A percentile compares a stretch with the other conserved stretches of the same genome.
phyloP scores from a whole-genome alignment of 257 asterid genomes.

The Linaria vulgaris region DNA sequence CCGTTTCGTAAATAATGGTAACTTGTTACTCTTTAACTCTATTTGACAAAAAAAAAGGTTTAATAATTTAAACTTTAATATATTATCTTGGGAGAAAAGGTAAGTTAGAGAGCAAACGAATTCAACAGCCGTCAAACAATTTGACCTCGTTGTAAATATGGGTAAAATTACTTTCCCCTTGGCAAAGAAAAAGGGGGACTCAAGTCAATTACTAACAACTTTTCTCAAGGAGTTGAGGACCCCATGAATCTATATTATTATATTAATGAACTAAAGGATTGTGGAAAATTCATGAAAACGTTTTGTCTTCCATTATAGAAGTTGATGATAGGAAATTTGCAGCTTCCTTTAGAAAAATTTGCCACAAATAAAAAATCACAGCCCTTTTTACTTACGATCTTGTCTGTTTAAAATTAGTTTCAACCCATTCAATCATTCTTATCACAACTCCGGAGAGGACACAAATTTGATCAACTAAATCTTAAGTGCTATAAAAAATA shows the following conservation, averaged over 20 bases:
- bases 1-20: too few relatives aligned
- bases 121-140: not conserved
- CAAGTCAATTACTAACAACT: slow-evolving; percentile 34
- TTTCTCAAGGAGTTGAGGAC: slow-evolving; percentile 4
- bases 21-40: too few relatives aligned
- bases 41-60: too few relatives aligned
- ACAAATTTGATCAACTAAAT: slow-evolving; percentile 31
- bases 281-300: slow-evolving; percentile 11
- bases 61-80: too few relatives aligned
- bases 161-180: not conserved
- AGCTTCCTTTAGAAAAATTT: slow-evolving; percentile 24
- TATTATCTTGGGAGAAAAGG: too few relatives aligned
- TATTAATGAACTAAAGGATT: not conserved
- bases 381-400: slow-evolving; percentile 24
- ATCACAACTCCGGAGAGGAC: slow-evolving; percentile 32
- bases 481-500: not conserved
- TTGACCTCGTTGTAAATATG: not conserved
- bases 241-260: not conserved
- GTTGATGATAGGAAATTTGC: slow-evolving; percentile 7
- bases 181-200: slow-evolving; percentile 2
- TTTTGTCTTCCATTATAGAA: slow-evolving; percentile 32
- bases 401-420: slow-evolving; percentile 21
- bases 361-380: not conserved
- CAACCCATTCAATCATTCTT: slow-evolving; percentile 2
- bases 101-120: not conserved